Percentiles rank a stretch among this genome's conserved stretches.
These are phyloP conservation scores for Diaporthe citrichinensis DNA, from an alignment of 2,329 filamentous ascomycete genomes.

Conservation along the genomic window DNA sequence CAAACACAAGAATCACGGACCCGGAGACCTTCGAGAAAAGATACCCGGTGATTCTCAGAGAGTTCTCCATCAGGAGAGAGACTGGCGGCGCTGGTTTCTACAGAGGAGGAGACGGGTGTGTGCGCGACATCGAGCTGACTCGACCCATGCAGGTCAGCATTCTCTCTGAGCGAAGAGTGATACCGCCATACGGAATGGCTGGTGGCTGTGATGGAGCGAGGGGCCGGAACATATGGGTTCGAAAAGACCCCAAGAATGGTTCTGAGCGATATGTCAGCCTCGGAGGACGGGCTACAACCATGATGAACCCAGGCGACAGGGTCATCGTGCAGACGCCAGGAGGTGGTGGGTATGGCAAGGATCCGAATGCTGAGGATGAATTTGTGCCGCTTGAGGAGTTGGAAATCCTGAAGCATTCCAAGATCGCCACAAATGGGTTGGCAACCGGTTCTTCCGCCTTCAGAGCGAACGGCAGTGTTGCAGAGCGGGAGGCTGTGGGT, in stretches of 20 bases:
- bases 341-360: conserved; percentile 32
- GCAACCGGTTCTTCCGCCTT: not conserved
- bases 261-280: conserved; percentile 41
- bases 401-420: not conserved
- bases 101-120: conserved; percentile 43
- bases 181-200: conserved; percentile 36
- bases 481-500: conserved; percentile 24
- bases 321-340: conserved; percentile 40
- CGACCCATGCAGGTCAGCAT: conserved; percentile 35
- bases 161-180: conserved; percentile 37
- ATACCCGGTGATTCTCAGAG: conserved; percentile 45
- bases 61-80: conserved; percentile 44
- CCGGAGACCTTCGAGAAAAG: conserved; percentile 45
- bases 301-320: conserved; percentile 42
- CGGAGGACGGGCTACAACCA: conserved; percentile 38
- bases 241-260: conserved; percentile 28
- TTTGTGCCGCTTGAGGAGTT: conserved; percentile 35
- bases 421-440: conserved; percentile 3
- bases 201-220: conserved; percentile 40
- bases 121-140: conserved; percentile 43
- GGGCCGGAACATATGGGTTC: conserved; percentile 38
- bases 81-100: conserved; percentile 43
- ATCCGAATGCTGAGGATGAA: conserved; percentile 19
- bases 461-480: conserved; percentile 35
- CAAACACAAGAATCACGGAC: conserved; percentile 46